These are phyloP conservation scores for Calycina herbarum DNA, from an alignment of 2,329 filamentous ascomycete genomes.

Conservation along the genomic window DNA sequence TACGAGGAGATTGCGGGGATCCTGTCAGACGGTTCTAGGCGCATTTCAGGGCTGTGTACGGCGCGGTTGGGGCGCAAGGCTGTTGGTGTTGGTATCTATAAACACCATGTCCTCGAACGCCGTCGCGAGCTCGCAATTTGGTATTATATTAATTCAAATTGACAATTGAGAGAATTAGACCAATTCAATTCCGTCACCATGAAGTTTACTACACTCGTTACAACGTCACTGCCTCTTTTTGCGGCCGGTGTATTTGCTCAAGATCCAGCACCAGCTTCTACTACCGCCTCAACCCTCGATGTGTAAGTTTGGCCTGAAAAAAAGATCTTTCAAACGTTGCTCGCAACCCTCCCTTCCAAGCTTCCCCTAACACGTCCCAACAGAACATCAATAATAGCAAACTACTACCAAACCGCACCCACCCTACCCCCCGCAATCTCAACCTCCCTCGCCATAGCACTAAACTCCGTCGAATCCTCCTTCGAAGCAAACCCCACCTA, in stretches of 20 bases:
- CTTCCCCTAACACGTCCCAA: neutral
- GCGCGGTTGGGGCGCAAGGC: neutral
- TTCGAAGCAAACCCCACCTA: slow-evolving; percentile 22
- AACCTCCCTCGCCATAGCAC: slow-evolving; percentile 27
- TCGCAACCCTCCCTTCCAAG: neutral
- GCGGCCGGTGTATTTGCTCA: neutral
- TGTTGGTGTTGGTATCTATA: neutral
- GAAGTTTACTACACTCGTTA: neutral
- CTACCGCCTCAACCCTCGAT: slow-evolving; percentile 14
- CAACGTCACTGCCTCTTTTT: neutral
- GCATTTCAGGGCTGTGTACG: neutral
- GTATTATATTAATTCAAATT: too few species aligned
- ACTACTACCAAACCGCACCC: neutral
- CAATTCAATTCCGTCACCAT: neutral
- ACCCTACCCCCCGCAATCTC: slow-evolving; percentile 15
- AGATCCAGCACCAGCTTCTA: neutral
- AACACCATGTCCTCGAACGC: neutral
- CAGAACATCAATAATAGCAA: neutral
- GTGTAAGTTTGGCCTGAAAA: slow-evolving; percentile 21
- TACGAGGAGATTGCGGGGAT: neutral
- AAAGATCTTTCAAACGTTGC: too few species aligned
- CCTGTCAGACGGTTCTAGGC: neutral
- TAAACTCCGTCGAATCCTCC: slow-evolving; percentile 21
- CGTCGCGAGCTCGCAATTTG: too few species aligned
- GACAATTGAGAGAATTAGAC: too few species aligned